phyloP scores from a whole-genome alignment of 495 filamentous ascomycete species.

The Podospora comata region DNA sequence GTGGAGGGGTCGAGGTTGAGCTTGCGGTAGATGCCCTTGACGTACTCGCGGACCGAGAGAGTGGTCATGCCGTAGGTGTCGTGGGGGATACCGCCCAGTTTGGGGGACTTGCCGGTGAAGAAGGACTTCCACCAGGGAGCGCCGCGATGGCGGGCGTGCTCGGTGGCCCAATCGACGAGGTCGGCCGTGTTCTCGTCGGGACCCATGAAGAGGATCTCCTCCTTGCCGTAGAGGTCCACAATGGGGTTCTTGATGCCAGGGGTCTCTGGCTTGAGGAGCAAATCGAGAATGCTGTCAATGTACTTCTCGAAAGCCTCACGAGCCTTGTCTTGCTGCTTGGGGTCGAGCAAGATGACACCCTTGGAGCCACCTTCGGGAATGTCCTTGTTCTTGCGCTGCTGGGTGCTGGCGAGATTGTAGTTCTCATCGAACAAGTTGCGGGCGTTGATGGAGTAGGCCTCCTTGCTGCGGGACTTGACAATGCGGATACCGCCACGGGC shows the following conservation, averaged over 20 bases:
- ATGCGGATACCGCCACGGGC: slow-evolving; percentile 96
- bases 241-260: slow-evolving; percentile 99
- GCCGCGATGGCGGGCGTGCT: slow-evolving; percentile 81
- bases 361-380: slow-evolving; percentile 99
- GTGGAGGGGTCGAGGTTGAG: slow-evolving; percentile 77
- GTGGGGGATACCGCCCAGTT: slow-evolving; percentile 92
- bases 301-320: slow-evolving; percentile 97
- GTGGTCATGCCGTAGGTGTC: slow-evolving; percentile 98
- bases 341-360: slow-evolving; percentile 92
- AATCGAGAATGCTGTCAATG: slow-evolving; percentile 95
- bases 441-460: slow-evolving; percentile 94
- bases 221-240: slow-evolving; percentile 87
- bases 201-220: slow-evolving; percentile 97
- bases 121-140: slow-evolving; percentile 99
- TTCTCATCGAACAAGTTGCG: slow-evolving; percentile 97
- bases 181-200: slow-evolving; percentile 98
- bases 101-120: slow-evolving; percentile 97
- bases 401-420: slow-evolving; percentile 95
- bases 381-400: slow-evolving; percentile 99
- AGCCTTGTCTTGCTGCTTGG: slow-evolving; percentile 87
- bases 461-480: slow-evolving; percentile 92
- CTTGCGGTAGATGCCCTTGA: slow-evolving; percentile 96
- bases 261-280: slow-evolving; percentile 81
- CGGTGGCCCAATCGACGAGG: slow-evolving; percentile 95
- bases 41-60: slow-evolving; percentile 89